Base-by-base conservation (phyloP, 371 early-diverging fungal genomes). In the Apophysomyces sp. region DNA sequence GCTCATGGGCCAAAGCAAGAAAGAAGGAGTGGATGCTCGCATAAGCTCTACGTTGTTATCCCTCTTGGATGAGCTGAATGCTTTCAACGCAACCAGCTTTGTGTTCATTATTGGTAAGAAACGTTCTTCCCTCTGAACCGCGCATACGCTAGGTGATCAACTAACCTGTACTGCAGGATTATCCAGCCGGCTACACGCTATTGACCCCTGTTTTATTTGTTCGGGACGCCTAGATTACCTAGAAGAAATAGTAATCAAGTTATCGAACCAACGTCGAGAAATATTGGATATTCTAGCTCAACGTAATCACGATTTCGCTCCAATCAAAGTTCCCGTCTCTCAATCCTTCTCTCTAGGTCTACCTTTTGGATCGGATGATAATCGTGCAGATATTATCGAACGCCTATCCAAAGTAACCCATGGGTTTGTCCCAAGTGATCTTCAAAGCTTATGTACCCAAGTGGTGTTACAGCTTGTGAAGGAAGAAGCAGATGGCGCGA, bases 401-500 rank as follows among this genome's bases (percentile, higher is more conserved):
- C 80, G 89, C 66, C 87, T 99, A 26, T 92, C 99, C 3, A 80
- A 91, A 54, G 90, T 91, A 59, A 97, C 98, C 0, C 99, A 99
- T 79, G 99, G 99, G 7, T 93, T 87, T 71, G 89, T 88, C 0
- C 84, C 92, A 0, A 85, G 90, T 18, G 93, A 93, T 69, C 69
- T 93, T 28, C 86, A 88, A 63, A 84, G 79, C 32, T 59, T 92
- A 21, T 89, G 89, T 55, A 66, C 82, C 27, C 82, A 86, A 37
- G 81, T 77, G 2, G 79, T 80, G 1, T 57, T 88, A 21, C 51
- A 59, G 13, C 58, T 83, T 13, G 73, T 87, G 0, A 72, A 78
- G 29, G 67, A 73, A 27, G 66, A 72, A 52, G 21, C 16, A 21
- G 52, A 58, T 0, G 52, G 58, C 4, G 21, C 41, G 21, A 18